Evolutionary conservation across 148 eudicot genomes (phyloP), one percentile per base, ranked within the genome.

Genomic region (Euryodendron excelsum): DNA sequence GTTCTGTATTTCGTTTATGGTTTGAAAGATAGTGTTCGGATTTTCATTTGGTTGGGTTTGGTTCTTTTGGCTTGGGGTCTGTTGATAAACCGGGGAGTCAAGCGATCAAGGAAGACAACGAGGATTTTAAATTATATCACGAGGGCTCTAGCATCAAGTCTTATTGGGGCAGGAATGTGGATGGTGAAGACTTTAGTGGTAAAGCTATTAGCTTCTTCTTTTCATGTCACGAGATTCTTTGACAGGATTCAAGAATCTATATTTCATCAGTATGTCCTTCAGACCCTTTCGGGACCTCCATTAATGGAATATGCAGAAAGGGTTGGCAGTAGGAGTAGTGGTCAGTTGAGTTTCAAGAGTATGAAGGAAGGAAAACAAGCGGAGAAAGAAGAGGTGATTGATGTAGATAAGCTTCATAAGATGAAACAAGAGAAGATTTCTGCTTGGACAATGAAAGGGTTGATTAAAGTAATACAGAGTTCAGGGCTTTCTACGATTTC

Each of bases 361-460:
- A 18, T 44, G 73, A 79, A 72, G 30, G 86, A 87, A 50, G 88
- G 89, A 34, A 84, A 70, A 63, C n/a, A 63, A 37, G 84, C 73
- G 80, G 79, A 84, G 48, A 87, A 88, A 72, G 88, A 90, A 67
- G 91, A 87, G 74, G 89, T 91, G 39, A 87, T 95, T 74, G 82
- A 95, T 80, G 86, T 93, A 30, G 88, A 90, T 31, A 95, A 90
- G 82, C 94, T 95, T 65, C 85, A 93, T 72, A 90, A 82, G 81
- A 88, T 95, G 72, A 90, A 83, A 68, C 90, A 89, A 71, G 94
- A 81, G 61, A 93, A 90, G 73, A 89, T 95, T 23, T 91, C 97
- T 65, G 91, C 99, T 18, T 91, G 97, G 96, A 93, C 97, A 34
- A 91, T 95, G 94, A 86, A 76, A 77, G 94, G 96, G 77, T 75